A percentile compares a stretch with the other conserved stretches of the same genome.
Conservation (phyloP, 805 yeast genomes). For the Cephaloascus fragrans region DNA sequence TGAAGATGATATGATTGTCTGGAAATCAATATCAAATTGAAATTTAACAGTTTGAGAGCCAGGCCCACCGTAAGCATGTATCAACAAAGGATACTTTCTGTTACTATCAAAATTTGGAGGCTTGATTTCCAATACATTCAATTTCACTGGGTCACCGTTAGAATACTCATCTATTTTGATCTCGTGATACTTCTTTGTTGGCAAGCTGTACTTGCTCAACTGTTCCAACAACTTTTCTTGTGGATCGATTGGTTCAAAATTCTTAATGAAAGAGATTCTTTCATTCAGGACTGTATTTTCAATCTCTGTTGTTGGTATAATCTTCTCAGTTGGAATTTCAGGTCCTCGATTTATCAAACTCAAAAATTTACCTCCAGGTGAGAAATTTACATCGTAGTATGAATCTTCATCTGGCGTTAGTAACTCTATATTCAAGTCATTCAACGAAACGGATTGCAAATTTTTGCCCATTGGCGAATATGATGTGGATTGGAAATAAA, state of each 20-base stretch:
- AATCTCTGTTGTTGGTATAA: constrained; percentile 15
- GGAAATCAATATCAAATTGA: constrained; percentile 40
- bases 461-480: constrained; percentile 52
- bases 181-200: constrained; percentile 33
- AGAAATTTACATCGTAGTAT: constrained; percentile 40
- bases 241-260: constrained; percentile 9
- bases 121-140: constrained; percentile 50
- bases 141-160: constrained; percentile 15
- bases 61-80: constrained; percentile 73
- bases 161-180: constrained; percentile 18
- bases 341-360: constrained; percentile 39
- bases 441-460: constrained; percentile 38
- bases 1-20: constrained; percentile 46
- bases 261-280: constrained; percentile 7
- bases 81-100: constrained; percentile 52
- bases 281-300: constrained; percentile 1
- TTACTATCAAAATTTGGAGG: constrained; percentile 46
- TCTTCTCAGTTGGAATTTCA: constrained; percentile 32
- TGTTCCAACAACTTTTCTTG: constrained; percentile 7
- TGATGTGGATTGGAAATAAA: constrained; percentile 51
- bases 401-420: constrained; percentile 24
- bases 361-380: constrained; percentile 47
- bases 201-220: constrained; percentile 33
- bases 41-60: constrained; percentile 55
- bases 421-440: constrained; percentile 14